phyloP scores from a whole-genome alignment of 1,284 basidiomycete genomes.

The Lentinula novae-zelandiae region DNA sequence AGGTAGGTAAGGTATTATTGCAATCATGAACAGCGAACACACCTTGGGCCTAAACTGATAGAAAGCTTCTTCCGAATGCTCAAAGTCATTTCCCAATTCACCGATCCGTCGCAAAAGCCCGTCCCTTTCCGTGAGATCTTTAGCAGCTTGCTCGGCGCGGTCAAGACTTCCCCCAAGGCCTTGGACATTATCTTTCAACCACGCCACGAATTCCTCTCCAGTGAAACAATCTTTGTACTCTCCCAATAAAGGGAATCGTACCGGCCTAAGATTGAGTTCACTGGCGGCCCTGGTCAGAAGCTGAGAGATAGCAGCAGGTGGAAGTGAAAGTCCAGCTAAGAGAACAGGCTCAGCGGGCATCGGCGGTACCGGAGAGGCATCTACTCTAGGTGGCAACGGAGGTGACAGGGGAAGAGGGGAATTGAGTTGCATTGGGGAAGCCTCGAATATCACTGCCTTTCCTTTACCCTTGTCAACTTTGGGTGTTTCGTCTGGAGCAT shows the following conservation, averaged over 20 bases:
- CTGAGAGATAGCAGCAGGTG: slow-evolving; percentile 60
- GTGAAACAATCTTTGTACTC: slow-evolving; percentile 77
- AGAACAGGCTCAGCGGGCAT: slow-evolving; percentile 52
- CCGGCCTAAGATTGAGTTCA: slow-evolving; percentile 59
- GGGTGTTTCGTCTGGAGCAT: slow-evolving; percentile 36
- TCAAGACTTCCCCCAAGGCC: slow-evolving; percentile 41
- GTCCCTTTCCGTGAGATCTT: slow-evolving; percentile 72
- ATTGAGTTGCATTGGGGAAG: slow-evolving; percentile 34
- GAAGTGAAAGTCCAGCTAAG: slow-evolving; percentile 69
- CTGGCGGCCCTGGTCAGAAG: slow-evolving; percentile 63
- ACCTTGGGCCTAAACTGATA: slow-evolving; percentile 81
- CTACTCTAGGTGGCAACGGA: slow-evolving; percentile 43
- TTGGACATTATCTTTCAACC: slow-evolving; percentile 26
- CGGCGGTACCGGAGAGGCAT: slow-evolving; percentile 34
- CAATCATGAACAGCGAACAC: slow-evolving; percentile 14
- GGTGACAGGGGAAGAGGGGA: slow-evolving; percentile 69
- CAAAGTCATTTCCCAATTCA: slow-evolving; percentile 77
- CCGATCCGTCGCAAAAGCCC: slow-evolving; percentile 75
- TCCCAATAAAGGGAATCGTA: slow-evolving; percentile 80
- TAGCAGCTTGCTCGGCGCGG: slow-evolving; percentile 75
- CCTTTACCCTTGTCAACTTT: slow-evolving; percentile 79
- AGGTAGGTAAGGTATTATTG: not conserved
- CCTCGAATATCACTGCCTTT: slow-evolving; percentile 47
- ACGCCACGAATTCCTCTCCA: slow-evolving; percentile 27
- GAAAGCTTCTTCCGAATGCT: slow-evolving; percentile 69